These are phyloP conservation scores for Spathaspora boniae DNA, from an alignment of 805 yeast species.

Conservation along the genomic window DNA sequence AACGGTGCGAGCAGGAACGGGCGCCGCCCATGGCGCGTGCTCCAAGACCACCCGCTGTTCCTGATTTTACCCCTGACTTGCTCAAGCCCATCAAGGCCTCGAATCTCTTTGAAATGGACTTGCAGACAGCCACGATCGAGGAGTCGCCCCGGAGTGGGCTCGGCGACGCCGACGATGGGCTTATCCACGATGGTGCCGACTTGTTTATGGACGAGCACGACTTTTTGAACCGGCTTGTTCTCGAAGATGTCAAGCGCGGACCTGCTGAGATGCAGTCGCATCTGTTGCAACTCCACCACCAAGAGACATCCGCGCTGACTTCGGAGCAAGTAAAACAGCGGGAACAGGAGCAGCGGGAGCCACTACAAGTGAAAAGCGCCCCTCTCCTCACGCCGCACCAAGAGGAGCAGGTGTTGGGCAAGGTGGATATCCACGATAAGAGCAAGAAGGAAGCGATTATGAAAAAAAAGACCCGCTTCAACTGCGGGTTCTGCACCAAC, in stretches of 20 bases:
- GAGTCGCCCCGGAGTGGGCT: conserved; percentile 8
- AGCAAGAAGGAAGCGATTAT: conserved; percentile 7
- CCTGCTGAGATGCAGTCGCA: no score
- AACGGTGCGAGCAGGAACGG: not conserved
- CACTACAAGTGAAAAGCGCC: not conserved
- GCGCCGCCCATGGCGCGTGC: no score
- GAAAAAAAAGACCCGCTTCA: conserved; percentile 18
- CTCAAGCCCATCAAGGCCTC: conserved; percentile 11
- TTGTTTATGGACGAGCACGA: conserved; percentile 12
- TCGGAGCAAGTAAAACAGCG: not conserved
- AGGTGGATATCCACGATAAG: conserved; percentile 7
- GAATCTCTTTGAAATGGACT: conserved; percentile 9
- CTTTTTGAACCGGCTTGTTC: conserved; percentile 9
- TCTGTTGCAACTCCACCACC: no score
- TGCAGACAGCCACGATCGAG: conserved; percentile 10
- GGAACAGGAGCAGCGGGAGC: conserved; percentile 3
- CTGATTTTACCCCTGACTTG: conserved; percentile 13
- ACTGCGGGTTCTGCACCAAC: conserved; percentile 37
- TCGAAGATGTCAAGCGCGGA: conserved; percentile 4
- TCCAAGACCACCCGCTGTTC: no score
- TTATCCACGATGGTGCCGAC: no score
- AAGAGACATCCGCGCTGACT: no score
- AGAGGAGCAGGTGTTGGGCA: conserved; percentile 9
- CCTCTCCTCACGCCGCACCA: not conserved
- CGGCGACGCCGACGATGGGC: no score